phyloP scores from a whole-genome alignment of 2,329 filamentous ascomycete genomes.

The Arthrobotrys sinensis region DNA sequence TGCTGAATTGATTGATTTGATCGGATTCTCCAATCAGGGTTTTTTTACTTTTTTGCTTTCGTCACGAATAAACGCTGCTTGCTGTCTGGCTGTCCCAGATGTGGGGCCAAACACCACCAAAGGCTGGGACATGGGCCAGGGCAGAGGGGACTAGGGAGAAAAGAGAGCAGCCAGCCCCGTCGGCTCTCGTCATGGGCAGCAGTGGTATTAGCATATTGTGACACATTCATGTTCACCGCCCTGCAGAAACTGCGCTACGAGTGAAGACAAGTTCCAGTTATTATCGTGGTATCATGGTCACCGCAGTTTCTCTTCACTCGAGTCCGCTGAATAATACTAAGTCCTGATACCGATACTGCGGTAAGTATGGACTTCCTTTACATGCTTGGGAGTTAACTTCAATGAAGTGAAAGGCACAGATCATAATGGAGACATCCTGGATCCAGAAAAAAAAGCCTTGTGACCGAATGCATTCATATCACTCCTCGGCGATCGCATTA shows the following conservation, averaged over 20 bases:
- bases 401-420: not conserved
- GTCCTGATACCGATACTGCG: too few species aligned
- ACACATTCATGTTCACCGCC: slow-evolving; percentile 26
- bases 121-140: not conserved
- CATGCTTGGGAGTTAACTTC: too few species aligned
- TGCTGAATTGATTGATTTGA: too few species aligned
- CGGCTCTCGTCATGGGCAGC: slow-evolving; percentile 44
- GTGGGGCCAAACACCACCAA: slow-evolving; percentile 13
- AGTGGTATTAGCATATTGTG: slow-evolving; percentile 18
- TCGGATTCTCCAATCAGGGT: slow-evolving; percentile 28
- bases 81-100: slow-evolving; percentile 1
- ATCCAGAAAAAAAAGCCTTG: slow-evolving; percentile 14
- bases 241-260: not conserved
- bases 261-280: slow-evolving; percentile 4
- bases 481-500: slow-evolving; percentile 9
- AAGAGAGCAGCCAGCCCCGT: slow-evolving; percentile 15
- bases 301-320: not conserved
- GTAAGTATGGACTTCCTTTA: too few species aligned
- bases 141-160: not conserved
- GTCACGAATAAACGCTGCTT: slow-evolving; percentile 21
- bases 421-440: slow-evolving; percentile 6
- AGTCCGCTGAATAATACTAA: not conserved
- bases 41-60: slow-evolving; percentile 29
- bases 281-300: slow-evolving; percentile 18
- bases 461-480: slow-evolving; percentile 16